phyloP scores from a whole-genome alignment of 2,329 filamentous ascomycete genomes.

The Didymosphaeria variabile region DNA sequence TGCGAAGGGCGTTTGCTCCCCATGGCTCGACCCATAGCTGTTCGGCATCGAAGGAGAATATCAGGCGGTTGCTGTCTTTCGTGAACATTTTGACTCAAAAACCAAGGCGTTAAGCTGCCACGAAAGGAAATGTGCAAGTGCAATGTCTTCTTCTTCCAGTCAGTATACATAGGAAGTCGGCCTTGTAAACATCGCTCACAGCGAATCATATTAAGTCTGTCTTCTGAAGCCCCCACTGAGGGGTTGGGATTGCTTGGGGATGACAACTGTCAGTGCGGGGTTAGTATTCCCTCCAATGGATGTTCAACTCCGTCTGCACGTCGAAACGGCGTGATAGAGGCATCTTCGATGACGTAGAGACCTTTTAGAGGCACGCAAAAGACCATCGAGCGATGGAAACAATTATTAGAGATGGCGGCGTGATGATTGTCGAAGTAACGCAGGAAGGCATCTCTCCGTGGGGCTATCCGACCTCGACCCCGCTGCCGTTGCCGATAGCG shows the following conservation, averaged over 20 bases:
- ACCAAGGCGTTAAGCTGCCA: too few relatives aligned
- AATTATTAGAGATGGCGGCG: too few relatives aligned
- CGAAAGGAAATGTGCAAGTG: too few relatives aligned
- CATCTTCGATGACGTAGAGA: background rate
- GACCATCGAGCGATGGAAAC: too few relatives aligned
- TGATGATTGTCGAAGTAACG: too few relatives aligned
- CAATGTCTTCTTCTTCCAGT: too few relatives aligned
- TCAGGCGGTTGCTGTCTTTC: constrained; percentile 63
- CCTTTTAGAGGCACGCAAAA: too few relatives aligned
- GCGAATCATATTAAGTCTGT: too few relatives aligned
- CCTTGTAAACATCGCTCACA: too few relatives aligned
- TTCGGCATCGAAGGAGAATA: constrained; percentile 66
- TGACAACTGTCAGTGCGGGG: background rate
- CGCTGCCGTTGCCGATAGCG: constrained; percentile 6
- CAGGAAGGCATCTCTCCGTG: background rate
- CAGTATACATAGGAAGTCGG: too few relatives aligned
- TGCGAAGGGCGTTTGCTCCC: constrained; percentile 58
- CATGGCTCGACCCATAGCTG: constrained; percentile 60
- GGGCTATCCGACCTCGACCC: background rate
- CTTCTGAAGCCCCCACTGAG: constrained; percentile 6
- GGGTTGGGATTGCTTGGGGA: too few relatives aligned
- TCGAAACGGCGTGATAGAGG: background rate
- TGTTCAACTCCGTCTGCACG: background rate
- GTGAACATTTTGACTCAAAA: constrained; percentile 43
- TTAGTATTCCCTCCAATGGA: constrained; percentile 6